Evolutionary conservation across 2,329 filamentous ascomycete species (phyloP).

Genomic region (Exophiala sp.): DNA sequence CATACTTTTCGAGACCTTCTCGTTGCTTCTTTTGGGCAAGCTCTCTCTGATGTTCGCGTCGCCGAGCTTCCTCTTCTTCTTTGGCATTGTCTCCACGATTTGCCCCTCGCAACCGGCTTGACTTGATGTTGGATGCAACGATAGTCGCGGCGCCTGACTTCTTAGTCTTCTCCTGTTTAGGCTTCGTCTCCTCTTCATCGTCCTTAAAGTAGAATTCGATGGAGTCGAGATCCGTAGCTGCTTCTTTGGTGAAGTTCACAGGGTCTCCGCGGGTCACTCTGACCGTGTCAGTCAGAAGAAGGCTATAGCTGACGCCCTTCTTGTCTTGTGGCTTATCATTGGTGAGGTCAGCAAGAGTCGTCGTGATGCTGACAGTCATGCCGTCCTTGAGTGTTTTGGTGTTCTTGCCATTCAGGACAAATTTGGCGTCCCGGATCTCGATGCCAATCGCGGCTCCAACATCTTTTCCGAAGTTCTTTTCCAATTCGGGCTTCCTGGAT

Average conservation of each 20-base stretch:
- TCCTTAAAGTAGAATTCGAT: constrained; percentile 99
- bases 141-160: constrained; percentile 83
- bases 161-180: constrained; percentile 84
- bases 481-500: constrained; percentile 88
- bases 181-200: constrained; percentile 73
- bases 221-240: constrained; percentile 84
- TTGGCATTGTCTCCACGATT: constrained; percentile 85
- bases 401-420: constrained; percentile 86
- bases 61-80: constrained; percentile 69
- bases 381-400: constrained; percentile 80
- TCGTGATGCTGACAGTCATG: constrained; percentile 91
- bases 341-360: constrained; percentile 83
- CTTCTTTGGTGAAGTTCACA: constrained; percentile 87
- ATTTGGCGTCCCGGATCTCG: constrained; percentile 78
- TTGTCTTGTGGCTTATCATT: constrained; percentile 86
- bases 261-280: constrained; percentile 66
- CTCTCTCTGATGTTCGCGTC: constrained; percentile 90
- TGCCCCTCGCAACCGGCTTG: constrained; percentile 76
- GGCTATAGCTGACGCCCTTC: constrained; percentile 81
- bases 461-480: constrained; percentile 91
- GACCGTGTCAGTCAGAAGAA: constrained; percentile 89
- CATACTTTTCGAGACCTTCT: constrained; percentile 79
- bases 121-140: constrained; percentile 91
- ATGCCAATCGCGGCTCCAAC: constrained; percentile 91
- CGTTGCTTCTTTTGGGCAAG: constrained; percentile 81